Conservation (phyloP, 768 basidiomycete genomes). For the Xerocomus potaroensis region DNA sequence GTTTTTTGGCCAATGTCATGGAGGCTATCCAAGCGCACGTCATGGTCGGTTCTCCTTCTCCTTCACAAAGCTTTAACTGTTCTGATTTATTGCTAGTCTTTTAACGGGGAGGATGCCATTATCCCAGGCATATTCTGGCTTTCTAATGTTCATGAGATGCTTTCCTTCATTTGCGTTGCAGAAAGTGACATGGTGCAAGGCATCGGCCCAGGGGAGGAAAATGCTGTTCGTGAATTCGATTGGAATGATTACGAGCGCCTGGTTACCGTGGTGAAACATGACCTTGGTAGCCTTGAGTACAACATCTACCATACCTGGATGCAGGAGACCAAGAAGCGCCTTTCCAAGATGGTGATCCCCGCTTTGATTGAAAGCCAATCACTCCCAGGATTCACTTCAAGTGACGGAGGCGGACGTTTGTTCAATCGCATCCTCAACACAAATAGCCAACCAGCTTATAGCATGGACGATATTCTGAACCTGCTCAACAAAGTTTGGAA, state of each 20-base stretch:
- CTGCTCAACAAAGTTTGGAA: slow-evolving; percentile 98
- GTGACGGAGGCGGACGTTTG: slow-evolving; percentile 86
- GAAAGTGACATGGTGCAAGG: slow-evolving; percentile 98
- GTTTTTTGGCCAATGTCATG: slow-evolving; percentile 99
- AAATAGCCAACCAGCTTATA: slow-evolving; percentile 84
- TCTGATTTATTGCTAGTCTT: slow-evolving; percentile 50
- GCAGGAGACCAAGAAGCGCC: slow-evolving; percentile 93
- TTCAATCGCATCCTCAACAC: slow-evolving; percentile 90
- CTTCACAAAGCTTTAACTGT: not conserved
- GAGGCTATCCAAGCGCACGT: slow-evolving; percentile 96
- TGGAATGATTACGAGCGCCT: slow-evolving; percentile 97
- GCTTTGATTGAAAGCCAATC: slow-evolving; percentile 97
- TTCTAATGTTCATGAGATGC: slow-evolving; percentile 99
- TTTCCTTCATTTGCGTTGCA: slow-evolving; percentile 98
- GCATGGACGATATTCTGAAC: slow-evolving; percentile 98
- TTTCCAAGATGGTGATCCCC: slow-evolving; percentile 98
- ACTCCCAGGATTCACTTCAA: slow-evolving; percentile 94
- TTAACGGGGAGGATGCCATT: slow-evolving; percentile 90
- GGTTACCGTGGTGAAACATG: slow-evolving; percentile 97
- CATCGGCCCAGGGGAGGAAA: slow-evolving; percentile 94
- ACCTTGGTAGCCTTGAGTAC: slow-evolving; percentile 96
- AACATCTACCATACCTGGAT: slow-evolving; percentile 99
- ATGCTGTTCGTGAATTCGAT: slow-evolving; percentile 86
- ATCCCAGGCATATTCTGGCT: slow-evolving; percentile 98
- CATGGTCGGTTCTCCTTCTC: slow-evolving; percentile 64